Base-by-base conservation (phyloP, 2,329 filamentous ascomycete genomes). In the Fusarium mangiferae region DNA sequence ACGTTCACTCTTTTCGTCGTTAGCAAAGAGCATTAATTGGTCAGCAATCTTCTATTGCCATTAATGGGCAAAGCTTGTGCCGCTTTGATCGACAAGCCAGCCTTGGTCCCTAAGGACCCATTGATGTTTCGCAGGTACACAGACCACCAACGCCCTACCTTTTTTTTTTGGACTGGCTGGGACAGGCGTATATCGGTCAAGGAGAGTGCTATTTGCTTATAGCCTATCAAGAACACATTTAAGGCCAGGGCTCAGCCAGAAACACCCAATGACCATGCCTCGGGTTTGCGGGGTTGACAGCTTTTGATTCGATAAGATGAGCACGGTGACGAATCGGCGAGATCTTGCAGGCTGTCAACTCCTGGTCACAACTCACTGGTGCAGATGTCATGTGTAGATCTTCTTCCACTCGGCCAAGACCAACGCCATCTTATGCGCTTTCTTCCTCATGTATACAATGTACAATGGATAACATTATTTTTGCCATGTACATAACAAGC, bases 61-160 rank as follows among this genome's bases (percentile, higher is more conserved):
- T 36, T 52, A 52, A 36, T 52, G 30, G n/a, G n/a, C 20, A 26
- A 20, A 24, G 17, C 48, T 51, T 51, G 49, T 30, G 38, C 48
- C 48, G 55, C 55, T 56, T 60, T 68, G 66, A 62, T 66, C 66
- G 44, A 62, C 55, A 56, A 49, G 30, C 41, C 30, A 55, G 33
- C 58, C 38, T 36, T 55, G 24, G 41, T 39, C 30, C 35, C 33
- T 35, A 26, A 28, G 13, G 35, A 17, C 41, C 39, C 22, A 58
- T 45, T n/a, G 28, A 72, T 72, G 63, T 63, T 44, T 42, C 45
- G 60, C 15, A 26, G 49, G 36, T 39, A 62, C 69, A 69, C 64
- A 63, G 54, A 73, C 58, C 68, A 73, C 35, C 49, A 70, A 44
- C 59, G 51, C 64, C 64, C 69, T 66, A 55, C 35, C 17, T 14